These are phyloP conservation scores for Scenedesmus sp. DNA, from an alignment of 163 green algal genomes.

Conservation along the genomic window DNA sequence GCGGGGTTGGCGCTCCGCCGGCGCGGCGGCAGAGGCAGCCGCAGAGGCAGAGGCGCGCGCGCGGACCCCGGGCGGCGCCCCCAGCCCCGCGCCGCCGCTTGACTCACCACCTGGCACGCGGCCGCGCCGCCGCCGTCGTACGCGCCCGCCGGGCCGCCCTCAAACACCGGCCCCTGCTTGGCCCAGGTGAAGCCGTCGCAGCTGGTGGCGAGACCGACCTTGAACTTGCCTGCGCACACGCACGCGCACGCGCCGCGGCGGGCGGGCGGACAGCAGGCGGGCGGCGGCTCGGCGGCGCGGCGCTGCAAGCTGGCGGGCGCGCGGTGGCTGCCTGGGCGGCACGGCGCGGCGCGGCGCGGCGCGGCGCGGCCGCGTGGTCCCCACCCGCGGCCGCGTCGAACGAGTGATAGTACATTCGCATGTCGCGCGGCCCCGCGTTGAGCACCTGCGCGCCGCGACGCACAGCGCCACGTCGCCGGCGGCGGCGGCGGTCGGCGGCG, in stretches of 20 bases:
- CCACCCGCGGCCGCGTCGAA: slow-evolving; percentile 30
- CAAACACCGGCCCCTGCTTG: slow-evolving; percentile 82
- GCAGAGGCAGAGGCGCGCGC: background rate
- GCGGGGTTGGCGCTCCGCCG: too few relatives aligned
- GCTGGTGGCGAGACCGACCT: slow-evolving; percentile 81
- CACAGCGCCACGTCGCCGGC: background rate
- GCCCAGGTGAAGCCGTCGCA: slow-evolving; percentile 88
- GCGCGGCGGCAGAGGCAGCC: too few relatives aligned
- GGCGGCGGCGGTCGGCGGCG: too few relatives aligned
- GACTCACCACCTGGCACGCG: slow-evolving; percentile 67
- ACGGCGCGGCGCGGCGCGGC: too few relatives aligned
- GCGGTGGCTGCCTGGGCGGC: too few relatives aligned
- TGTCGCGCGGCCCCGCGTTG: slow-evolving; percentile 74
- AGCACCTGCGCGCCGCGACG: slow-evolving; percentile 73
- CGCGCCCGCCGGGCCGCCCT: slow-evolving; percentile 45
- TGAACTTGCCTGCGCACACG: slow-evolving; percentile 39
- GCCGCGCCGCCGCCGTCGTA: slow-evolving; percentile 80
- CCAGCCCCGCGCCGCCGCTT: too few relatives aligned
- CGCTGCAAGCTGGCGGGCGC: too few relatives aligned
- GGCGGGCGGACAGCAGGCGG: background rate
- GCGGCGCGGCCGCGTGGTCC: too few relatives aligned
- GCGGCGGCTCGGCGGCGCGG: background rate
- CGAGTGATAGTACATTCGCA: slow-evolving; percentile 94
- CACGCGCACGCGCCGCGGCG: background rate
- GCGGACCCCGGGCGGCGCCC: too few relatives aligned